Evolutionary conservation across 2,329 filamentous ascomycete genomes (phyloP).

Genomic region (Colletotrichum sp.): DNA sequence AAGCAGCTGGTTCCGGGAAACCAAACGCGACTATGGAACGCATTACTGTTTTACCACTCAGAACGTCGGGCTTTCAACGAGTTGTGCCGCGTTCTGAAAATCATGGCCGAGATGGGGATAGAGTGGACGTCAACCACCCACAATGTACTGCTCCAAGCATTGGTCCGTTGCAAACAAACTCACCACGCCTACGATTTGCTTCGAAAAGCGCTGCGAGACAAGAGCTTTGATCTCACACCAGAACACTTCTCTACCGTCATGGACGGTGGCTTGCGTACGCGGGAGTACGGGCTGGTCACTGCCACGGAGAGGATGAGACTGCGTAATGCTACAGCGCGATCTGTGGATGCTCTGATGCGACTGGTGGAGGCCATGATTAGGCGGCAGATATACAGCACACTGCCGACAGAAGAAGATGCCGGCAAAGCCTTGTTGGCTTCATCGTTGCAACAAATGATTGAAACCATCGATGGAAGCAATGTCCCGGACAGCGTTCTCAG

Average conservation of each 20-base stretch:
- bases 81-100: constrained; percentile 52
- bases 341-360: constrained; percentile 47
- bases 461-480: not conserved
- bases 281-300: constrained; percentile 47
- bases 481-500: not conserved
- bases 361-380: constrained; percentile 44
- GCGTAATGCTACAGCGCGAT: constrained; percentile 43
- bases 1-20: constrained; percentile 51
- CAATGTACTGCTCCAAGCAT: constrained; percentile 51
- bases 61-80: constrained; percentile 58
- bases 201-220: constrained; percentile 45
- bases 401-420: constrained; percentile 23
- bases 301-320: constrained; percentile 49
- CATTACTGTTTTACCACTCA: constrained; percentile 73
- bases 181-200: constrained; percentile 56
- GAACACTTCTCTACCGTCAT: constrained; percentile 61
- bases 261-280: constrained; percentile 52
- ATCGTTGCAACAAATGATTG: constrained; percentile 29
- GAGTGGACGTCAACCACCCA: constrained; percentile 57
- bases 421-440: constrained; percentile 28
- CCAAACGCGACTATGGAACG: constrained; percentile 77
- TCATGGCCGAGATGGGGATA: constrained; percentile 53
- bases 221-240: constrained; percentile 48
- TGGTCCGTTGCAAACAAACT: constrained; percentile 54
- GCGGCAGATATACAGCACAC: constrained; percentile 17